phyloP scores from a whole-genome alignment of 768 basidiomycete species.

The Chalciporus chontae region DNA sequence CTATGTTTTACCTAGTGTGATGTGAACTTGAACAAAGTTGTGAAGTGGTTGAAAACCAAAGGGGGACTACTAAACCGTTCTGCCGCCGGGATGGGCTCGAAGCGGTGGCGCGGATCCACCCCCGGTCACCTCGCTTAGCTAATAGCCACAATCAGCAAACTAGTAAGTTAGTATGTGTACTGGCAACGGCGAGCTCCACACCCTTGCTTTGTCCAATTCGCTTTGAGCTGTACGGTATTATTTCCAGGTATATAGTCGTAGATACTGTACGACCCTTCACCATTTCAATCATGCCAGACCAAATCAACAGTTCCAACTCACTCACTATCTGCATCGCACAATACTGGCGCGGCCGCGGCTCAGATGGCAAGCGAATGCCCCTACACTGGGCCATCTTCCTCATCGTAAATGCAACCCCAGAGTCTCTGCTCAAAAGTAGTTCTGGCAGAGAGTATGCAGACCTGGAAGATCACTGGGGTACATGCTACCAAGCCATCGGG shows the following conservation, averaged over 20 bases:
- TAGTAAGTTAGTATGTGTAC: too few species aligned
- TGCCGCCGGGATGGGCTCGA: background rate
- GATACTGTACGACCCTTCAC: background rate
- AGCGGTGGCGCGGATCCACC: conserved; percentile 33
- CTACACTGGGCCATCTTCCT: conserved; percentile 32
- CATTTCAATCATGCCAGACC: conserved; percentile 16
- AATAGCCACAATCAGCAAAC: too few species aligned
- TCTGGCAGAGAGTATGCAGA: conserved; percentile 21
- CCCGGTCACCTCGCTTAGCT: too few species aligned
- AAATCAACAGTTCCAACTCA: conserved; percentile 9
- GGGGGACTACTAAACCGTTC: conserved; percentile 16
- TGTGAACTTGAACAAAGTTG: conserved; percentile 23
- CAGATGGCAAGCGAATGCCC: conserved; percentile 20
- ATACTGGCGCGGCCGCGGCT: conserved; percentile 25
- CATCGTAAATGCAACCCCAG: conserved; percentile 20
- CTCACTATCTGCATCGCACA: conserved; percentile 29
- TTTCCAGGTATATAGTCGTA: conserved; percentile 9
- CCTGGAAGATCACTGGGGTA: conserved; percentile 29
- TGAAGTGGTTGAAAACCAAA: conserved; percentile 22
- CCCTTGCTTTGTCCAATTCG: conserved; percentile 10
- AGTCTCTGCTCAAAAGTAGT: conserved; percentile 21
- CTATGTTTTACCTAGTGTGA: conserved; percentile 15
- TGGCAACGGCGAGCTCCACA: conserved; percentile 2
- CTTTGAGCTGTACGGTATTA: conserved; percentile 12
- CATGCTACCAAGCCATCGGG: conserved; percentile 28